Base-by-base conservation (phyloP, 352 stramenopile species). In the Pythium aphanidermatum region DNA sequence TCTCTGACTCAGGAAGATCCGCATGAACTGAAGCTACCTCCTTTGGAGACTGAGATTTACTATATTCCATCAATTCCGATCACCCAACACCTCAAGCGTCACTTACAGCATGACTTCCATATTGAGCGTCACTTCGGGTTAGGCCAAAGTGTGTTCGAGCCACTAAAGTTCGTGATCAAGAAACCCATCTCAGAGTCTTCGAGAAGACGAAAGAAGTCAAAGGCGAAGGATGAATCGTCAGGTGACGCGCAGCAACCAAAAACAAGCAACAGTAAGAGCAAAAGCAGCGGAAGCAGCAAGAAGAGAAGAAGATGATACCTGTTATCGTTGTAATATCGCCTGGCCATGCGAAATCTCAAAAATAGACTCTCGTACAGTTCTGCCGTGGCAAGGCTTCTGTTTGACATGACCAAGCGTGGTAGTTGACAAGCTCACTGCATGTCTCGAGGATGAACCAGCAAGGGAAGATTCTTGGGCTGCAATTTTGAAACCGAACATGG, bases 61-160 rank as follows among this genome's bases (percentile, higher is more conserved):
- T 73, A 71, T 28, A 63, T 85, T 11, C 60, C 76, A 27, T 74
- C 76, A 13, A 80, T 88, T 17, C 70, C 73, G 3, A 84, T 88
- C 38, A 55, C 58, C 0, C 62, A 84, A 34, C 73, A 78, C 12
- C 52, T 76, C 36, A 68, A 74, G 31, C 65, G 70, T 8, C 69
- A 83, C 28, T 46, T 67, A 10, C 65, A 84, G n/a, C 59, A 63
- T 12, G 58, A 57, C 13, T 83, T 83, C 36, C 67, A 82, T 35
- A 70, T 83, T 40, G 76, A 88, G 23, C 75, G 77, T 17, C 70
- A 85, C 31, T 88, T 86, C 41, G 76, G 76, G 2, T 48, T 88
- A 6, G 69, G 71, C 13, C 76, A 88, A 47, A 86, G 73, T 28
- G 60, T 88, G 40, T 86, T 88, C 24, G 71, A 86, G 44, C 70